Evolutionary conservation across 2,329 filamentous ascomycete species (phyloP), one percentile per base, ranked within the genome.

Genomic region (Ceratocystis harringtonii): DNA sequence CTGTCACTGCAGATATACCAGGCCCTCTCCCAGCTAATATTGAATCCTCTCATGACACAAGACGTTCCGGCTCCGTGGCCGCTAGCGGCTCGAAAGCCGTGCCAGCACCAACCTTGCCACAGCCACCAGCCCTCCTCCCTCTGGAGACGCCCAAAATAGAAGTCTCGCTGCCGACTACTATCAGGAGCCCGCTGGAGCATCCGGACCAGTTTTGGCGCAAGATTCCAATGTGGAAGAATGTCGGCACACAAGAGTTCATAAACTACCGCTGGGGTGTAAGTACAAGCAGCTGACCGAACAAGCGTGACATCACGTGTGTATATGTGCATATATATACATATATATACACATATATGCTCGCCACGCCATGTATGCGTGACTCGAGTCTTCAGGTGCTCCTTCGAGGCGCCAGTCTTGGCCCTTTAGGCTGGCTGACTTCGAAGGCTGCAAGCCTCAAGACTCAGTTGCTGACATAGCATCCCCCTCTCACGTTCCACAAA

Each of bases 241-340:
- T 82, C 0, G 70, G 78, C 0, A 69, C 73, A 2, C 71, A 78
- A 1, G 73, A 81, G 0, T 85, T 84, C 68, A 73, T 81, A 22
- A 80, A 75, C 43, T 81, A 83, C 67, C 71, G 74, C 10, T 84
- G 81, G 80, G 79, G 80, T 69, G 81, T 82, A 74, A 72, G 78
- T 76, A 30, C 10, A 30, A 36, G n/a, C 41, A 7, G 7, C 30
- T 52, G 45, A 41, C 36, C 12, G 12, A 41, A 41, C 36, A 12
- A 41, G 3, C 36, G 10, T 41, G 36, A 41, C 15, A 41, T 32
- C 12, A 12, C 2, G 3, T 12, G 8, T 41, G 8, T 41, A 41
- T 5, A 41, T 15, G 4, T 15, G 12, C 12, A 4, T 12, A 25
- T 25, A 25, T 41, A 4, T 28, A 5, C 3, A 28, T 5, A 15